Base-by-base conservation (phyloP, 345 rosid species). In the Cochlearia excelsa region DNA sequence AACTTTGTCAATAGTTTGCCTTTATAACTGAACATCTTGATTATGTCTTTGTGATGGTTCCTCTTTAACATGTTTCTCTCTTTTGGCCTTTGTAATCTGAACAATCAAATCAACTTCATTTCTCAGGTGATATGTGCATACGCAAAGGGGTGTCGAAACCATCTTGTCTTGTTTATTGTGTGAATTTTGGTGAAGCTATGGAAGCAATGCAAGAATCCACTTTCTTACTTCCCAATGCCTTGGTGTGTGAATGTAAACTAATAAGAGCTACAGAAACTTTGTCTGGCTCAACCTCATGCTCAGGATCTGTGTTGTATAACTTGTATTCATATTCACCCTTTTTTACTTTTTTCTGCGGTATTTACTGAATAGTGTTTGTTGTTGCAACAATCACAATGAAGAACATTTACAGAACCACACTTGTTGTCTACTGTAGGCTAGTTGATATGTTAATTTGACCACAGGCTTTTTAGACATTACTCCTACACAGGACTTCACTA, bases 201-300 rank as follows among this genome's bases (percentile, higher is more conserved):
- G 61, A 60, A 54, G 57, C 51, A 26, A 26, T 46, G 51, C 55
- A 68, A n/a, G 56, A 46, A 68, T 29, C 30, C 73, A 46, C 5
- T 6, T 30, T 49, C 4, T 60, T 11, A 11, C 45, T 5, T 69
- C 57, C 60, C 43, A 9, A 31, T 27, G 28, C 47, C 0, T 49
- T 69, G 54, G 59, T 62, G 63, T 50, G 59, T 50, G 59, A 34
- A 49, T 43, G 64, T 62, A 69, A 41, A 11, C 4, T 26, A 55
- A 69, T 55, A 69, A 69, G 68, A 55, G 63, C 53, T 49, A 48
- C 40, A 42, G 10, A 62, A 49, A 42, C 68, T 54, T 9, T 48
- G 57, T 29, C 16, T 69, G 51, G 66, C 61, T 68, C 42, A 59
- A 40, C 44, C 37, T 51, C 27, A 31, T 33, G 23, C 46, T 52